Base-by-base conservation (phyloP, 2,329 filamentous ascomycete species). In the Penicillium italicum region DNA sequence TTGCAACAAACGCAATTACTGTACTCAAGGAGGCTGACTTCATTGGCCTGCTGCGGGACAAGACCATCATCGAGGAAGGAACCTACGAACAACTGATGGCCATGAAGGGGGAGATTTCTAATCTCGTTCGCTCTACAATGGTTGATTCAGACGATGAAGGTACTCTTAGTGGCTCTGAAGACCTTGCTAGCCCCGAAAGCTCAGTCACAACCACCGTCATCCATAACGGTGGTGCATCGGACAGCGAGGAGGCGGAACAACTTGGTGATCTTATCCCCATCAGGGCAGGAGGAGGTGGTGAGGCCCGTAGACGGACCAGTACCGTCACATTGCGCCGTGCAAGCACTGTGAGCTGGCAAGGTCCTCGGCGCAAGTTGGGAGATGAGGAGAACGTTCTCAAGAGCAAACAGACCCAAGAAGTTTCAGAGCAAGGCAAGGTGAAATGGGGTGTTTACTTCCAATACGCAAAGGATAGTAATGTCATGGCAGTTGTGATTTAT, bases 381-480 rank as follows among this genome's bases (percentile, higher is more conserved):
- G 93, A 97, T 64, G 91, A 97, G 74, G 85, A 90, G 50, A 84
- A 83, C 36, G 62, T 71, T 51, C 79, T 87, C 67, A 93, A 90
- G 76, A 91, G 89, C 42, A 90, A 87, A 69, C 92, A 97, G 74
- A 82, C 81, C 54, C 95, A 96, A 75, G 94, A 99, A 73, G 88
- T 88, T 63, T 83, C 85, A 2, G 91, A 99, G 73, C 91, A 99
- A 76, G 94, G 94, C 68, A 97, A 97, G 72, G 94, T 99, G 65
- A 97, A 97, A 74, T 97, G 94, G 92, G 83, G 86, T 62, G 93
- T 99, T 28, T 99, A 99, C 70, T 79, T 81, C 18, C 92, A 97
- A 75, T 99, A 99, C 68, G 95, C 94, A 54, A 96, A 91, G 76
- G 91, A 91, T 56, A 97, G 90, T 79, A 97, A 97, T 72, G 75